Conservation (phyloP, 192 early-diverging fungal species). For the Backusella parvicylindrica region DNA sequence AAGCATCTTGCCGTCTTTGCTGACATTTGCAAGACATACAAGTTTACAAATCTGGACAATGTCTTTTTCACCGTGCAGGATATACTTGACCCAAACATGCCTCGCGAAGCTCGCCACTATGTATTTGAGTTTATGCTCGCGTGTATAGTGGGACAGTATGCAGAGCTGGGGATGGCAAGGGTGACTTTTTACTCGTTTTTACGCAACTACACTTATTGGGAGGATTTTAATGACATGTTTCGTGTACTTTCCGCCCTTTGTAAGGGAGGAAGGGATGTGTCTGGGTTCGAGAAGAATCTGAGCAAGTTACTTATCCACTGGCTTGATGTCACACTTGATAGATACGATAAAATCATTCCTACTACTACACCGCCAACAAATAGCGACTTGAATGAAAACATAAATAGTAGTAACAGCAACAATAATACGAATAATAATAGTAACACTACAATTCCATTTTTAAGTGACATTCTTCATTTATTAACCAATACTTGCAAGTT, state of each 20-base stretch:
- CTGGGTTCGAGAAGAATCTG: conserved; percentile 58
- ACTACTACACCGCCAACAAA: background rate
- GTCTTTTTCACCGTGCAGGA: conserved; percentile 51
- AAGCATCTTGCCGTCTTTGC: conserved; percentile 47
- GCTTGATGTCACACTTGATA: conserved; percentile 42
- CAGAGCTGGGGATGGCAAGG: conserved; percentile 52
- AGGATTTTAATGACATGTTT: conserved; percentile 52
- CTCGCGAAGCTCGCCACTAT: conserved; percentile 45
- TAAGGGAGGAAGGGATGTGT: conserved; percentile 54
- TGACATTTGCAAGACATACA: conserved; percentile 43
- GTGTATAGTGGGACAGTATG: conserved; percentile 53
- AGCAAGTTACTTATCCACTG: conserved; percentile 44
- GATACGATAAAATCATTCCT: conserved; percentile 8
- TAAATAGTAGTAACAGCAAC: background rate
- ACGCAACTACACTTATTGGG: conserved; percentile 41
- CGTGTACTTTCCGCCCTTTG: conserved; percentile 45
- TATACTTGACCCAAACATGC: conserved; percentile 39
- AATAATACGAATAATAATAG: background rate
- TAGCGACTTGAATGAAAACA: background rate
- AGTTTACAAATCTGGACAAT: conserved; percentile 50
- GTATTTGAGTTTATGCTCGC: conserved; percentile 60
- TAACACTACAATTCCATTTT: conserved; percentile 32
- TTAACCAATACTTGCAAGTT: conserved; percentile 49
- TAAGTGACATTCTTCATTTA: conserved; percentile 47
- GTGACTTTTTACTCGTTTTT: conserved; percentile 53